Conservation (phyloP, 2,329 filamentous ascomycete species). For the Trichoderma harzianum region DNA sequence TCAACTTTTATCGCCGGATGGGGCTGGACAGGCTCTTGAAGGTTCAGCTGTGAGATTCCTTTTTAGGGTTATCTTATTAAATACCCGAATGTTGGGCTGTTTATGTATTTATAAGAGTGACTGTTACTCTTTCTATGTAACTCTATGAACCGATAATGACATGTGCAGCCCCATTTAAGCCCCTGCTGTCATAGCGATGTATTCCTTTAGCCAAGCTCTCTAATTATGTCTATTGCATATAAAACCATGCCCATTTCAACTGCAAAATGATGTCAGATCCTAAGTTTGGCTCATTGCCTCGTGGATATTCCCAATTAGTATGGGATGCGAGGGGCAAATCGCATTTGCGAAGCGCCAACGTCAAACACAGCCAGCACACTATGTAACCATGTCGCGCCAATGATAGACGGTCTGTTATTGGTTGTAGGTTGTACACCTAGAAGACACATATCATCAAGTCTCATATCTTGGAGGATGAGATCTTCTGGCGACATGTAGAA, state of each 20-base stretch:
- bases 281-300: rapidly evolving
- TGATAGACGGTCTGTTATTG: rapidly evolving
- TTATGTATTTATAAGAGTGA: not conserved
- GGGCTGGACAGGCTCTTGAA: not conserved
- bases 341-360: not conserved
- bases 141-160: not conserved
- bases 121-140: not conserved
- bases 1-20: conserved; percentile 7
- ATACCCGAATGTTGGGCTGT: not conserved
- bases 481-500: not conserved
- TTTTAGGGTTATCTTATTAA: not conserved
- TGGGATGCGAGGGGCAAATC: not conserved
- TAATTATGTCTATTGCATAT: not conserved
- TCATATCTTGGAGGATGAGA: not conserved
- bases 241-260: not conserved
- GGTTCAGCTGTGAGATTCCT: not conserved
- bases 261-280: not conserved
- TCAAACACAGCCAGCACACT: not conserved
- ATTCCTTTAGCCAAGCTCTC: not conserved
- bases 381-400: not conserved
- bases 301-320: not conserved
- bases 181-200: not conserved
- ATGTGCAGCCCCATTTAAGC: not conserved
- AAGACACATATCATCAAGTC: not conserved
- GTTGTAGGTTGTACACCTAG: not conserved